These are phyloP conservation scores for Ustilaginoidea virens DNA, from an alignment of 2,329 filamentous ascomycete genomes.

Conservation along the genomic window DNA sequence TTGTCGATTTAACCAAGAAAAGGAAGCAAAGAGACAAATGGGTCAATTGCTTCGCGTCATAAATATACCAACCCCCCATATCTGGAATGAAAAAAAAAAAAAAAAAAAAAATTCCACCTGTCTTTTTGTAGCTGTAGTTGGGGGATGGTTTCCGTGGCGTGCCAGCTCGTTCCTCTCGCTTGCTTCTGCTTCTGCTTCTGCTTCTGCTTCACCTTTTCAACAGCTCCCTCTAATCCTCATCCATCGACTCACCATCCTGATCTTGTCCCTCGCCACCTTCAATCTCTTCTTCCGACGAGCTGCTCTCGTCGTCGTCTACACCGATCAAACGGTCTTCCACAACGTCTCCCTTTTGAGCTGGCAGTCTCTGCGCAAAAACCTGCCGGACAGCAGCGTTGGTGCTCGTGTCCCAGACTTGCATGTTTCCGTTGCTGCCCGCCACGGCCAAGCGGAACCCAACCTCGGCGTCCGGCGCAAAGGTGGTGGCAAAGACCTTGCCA, in stretches of 20 bases:
- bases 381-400: constrained; percentile 79
- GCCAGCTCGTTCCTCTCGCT: too few species aligned
- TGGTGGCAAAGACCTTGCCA: constrained; percentile 83
- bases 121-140: too few species aligned
- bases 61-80: too few species aligned
- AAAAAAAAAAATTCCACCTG: too few species aligned
- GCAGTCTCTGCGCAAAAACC: constrained; percentile 56
- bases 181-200: too few species aligned
- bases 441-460: constrained; percentile 87
- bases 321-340: constrained; percentile 66
- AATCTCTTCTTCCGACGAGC: constrained; percentile 44
- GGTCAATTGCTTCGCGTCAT: too few species aligned
- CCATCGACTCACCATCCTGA: constrained; percentile 11
- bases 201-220: not conserved
- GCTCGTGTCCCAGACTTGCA: constrained; percentile 93
- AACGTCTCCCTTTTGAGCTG: constrained; percentile 40
- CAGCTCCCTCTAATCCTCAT: constrained; percentile 9
- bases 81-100: too few species aligned
- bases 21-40: too few species aligned
- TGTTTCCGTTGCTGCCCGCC: constrained; percentile 80
- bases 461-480: constrained; percentile 78
- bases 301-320: constrained; percentile 52
- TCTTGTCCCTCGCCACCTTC: constrained; percentile 37
- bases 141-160: too few species aligned
- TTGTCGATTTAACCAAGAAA: too few species aligned